Percentiles rank a stretch among this genome's conserved stretches.
phyloP scores from a whole-genome alignment of 352 stramenopile species.

The Blastocystis sp. region DNA sequence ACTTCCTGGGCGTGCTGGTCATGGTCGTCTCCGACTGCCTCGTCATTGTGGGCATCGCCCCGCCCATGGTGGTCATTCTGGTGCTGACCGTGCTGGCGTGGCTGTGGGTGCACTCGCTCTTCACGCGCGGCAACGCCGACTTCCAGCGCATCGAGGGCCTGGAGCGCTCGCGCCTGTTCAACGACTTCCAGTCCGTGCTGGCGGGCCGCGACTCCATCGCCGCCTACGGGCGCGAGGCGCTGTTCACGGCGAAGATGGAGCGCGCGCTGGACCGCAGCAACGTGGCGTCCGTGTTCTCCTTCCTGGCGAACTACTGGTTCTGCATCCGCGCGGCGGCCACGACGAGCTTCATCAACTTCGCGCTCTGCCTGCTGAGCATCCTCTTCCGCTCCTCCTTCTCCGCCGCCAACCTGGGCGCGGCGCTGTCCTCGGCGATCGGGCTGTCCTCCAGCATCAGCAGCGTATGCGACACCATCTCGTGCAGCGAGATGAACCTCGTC shows the following conservation, averaged over 20 bases:
- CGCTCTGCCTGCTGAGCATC: constrained; percentile 59
- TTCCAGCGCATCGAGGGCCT: constrained; percentile 70
- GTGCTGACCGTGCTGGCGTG: constrained; percentile 45
- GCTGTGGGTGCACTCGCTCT: constrained; percentile 50
- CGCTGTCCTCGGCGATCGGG: constrained; percentile 2
- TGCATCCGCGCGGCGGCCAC: constrained; percentile 70
- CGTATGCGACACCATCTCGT: constrained; percentile 63
- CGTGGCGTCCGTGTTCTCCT: background rate
- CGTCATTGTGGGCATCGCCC: constrained; percentile 21
- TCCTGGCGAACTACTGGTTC: constrained; percentile 67
- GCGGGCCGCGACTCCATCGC: constrained; percentile 28
- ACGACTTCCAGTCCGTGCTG: constrained; percentile 69
- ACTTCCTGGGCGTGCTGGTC: constrained; percentile 19
- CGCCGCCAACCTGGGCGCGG: constrained; percentile 62
- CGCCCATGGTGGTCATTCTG: constrained; percentile 10
- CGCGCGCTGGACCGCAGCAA: background rate
- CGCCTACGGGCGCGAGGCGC: constrained; percentile 15
- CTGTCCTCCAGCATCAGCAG: background rate
- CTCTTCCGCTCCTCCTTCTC: constrained; percentile 49
- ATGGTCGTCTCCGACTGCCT: background rate
- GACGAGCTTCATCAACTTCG: constrained; percentile 66
- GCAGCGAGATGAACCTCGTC: constrained; percentile 70
- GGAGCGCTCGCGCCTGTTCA: constrained; percentile 67
- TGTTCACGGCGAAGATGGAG: constrained; percentile 28
- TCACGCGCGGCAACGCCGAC: constrained; percentile 65